Evolutionary conservation across 176 grass and related monocot genomes (phyloP).

Genomic region (Thalia dealbata): DNA sequence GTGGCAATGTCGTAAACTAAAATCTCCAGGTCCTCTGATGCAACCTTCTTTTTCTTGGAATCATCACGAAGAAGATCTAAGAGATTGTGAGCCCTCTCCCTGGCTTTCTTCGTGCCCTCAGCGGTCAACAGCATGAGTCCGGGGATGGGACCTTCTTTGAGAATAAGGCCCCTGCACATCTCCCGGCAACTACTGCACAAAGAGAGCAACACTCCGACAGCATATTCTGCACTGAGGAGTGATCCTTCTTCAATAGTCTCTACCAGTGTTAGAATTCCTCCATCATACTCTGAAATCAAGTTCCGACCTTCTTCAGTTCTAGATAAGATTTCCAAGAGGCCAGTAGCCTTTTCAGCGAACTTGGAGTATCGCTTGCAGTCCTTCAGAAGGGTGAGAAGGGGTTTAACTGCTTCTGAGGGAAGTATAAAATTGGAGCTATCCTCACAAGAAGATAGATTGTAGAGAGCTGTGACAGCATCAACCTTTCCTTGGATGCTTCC

Average conservation of each 20-base stretch:
- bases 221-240: slow-evolving; percentile 19
- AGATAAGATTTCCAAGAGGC: slow-evolving; percentile 16
- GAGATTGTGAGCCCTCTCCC: slow-evolving; percentile 8
- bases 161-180: slow-evolving; percentile 19
- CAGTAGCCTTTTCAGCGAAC: slow-evolving; percentile 20
- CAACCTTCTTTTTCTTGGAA: not conserved
- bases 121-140: slow-evolving; percentile 16
- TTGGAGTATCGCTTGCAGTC: slow-evolving; percentile 25
- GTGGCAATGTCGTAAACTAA: slow-evolving; percentile 16
- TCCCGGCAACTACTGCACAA: slow-evolving; percentile 12
- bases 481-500: slow-evolving; percentile 26
- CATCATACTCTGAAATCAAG: slow-evolving; percentile 12
- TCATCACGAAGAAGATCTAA: slow-evolving; percentile 15
- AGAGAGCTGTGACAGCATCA: slow-evolving; percentile 21
- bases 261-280: slow-evolving; percentile 15
- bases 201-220: slow-evolving; percentile 19
- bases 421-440: slow-evolving; percentile 13
- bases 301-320: slow-evolving; percentile 16
- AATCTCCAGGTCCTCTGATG: slow-evolving; percentile 9
- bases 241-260: slow-evolving; percentile 27
- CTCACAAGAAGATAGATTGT: slow-evolving; percentile 22
- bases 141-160: slow-evolving; percentile 22
- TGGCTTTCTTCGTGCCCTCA: slow-evolving; percentile 19
- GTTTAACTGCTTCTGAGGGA: slow-evolving; percentile 20
- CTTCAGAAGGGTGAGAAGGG: slow-evolving; percentile 23